Percentiles rank a stretch among this genome's conserved stretches.
Evolutionary conservation across 2,329 filamentous ascomycete species (phyloP).

Genomic region (Xylaria sp.): DNA sequence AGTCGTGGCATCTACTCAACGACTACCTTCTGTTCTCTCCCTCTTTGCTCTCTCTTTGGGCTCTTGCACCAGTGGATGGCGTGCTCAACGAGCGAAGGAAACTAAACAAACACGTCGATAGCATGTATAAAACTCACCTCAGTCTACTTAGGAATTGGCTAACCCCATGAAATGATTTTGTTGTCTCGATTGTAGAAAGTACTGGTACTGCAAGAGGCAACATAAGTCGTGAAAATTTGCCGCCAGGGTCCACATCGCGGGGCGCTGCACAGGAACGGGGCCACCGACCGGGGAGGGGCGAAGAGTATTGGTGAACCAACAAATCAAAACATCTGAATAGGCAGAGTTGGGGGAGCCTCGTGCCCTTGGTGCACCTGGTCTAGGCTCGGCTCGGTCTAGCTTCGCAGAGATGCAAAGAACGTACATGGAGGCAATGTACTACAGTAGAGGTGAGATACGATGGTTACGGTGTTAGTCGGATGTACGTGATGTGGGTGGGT

Average conservation of each 20-base stretch:
- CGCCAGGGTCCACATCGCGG: neutral
- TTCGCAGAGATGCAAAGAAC: no score
- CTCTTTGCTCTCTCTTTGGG: no score
- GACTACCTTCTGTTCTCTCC: no score
- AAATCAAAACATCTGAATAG: constrained; percentile 16
- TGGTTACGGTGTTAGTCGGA: neutral
- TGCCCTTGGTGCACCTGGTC: constrained; percentile 6
- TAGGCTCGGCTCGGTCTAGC: constrained; percentile 21
- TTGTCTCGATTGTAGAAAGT: no score
- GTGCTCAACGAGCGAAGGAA: no score
- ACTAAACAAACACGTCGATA: no score
- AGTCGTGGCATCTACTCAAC: no score
- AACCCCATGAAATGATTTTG: no score
- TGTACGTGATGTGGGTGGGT: neutral
- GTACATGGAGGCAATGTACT: no score
- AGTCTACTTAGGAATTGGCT: no score
- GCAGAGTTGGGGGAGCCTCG: constrained; percentile 14
- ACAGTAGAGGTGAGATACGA: neutral
- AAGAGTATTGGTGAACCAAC: neutral
- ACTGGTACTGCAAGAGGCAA: neutral
- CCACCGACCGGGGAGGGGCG: neutral
- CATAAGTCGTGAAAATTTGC: constrained; percentile 17
- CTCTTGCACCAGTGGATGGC: no score
- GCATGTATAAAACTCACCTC: no score
- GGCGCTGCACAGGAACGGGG: neutral